Evolutionary conservation across 192 early-diverging fungal genomes (phyloP).

Genomic region (Coemansia sp.): DNA sequence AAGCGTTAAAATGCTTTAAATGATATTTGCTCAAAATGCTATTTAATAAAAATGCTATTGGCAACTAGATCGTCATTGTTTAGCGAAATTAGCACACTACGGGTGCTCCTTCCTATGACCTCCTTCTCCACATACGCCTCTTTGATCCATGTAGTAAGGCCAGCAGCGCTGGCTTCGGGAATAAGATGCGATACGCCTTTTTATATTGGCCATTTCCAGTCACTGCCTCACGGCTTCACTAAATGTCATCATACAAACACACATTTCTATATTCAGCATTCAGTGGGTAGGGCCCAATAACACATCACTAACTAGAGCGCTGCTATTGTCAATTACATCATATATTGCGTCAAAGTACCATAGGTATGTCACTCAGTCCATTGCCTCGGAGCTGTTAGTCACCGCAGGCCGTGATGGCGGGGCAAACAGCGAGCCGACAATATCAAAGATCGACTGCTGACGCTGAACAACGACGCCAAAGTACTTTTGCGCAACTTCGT

Average conservation of each 20-base stretch:
- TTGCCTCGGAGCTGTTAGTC: slow-evolving; percentile 20
- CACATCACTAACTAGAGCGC: no score
- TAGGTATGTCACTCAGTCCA: slow-evolving; percentile 23
- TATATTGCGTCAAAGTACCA: no score
- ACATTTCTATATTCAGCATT: no score
- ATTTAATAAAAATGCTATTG: not conserved
- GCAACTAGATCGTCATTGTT: not conserved
- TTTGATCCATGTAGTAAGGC: not conserved
- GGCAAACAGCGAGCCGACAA: slow-evolving; percentile 47
- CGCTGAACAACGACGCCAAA: slow-evolving; percentile 53
- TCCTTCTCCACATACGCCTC: not conserved
- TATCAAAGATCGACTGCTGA: slow-evolving; percentile 52
- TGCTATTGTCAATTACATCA: no score
- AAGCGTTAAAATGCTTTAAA: not conserved
- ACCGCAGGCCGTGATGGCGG: slow-evolving; percentile 33
- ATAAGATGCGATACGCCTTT: not conserved
- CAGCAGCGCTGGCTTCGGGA: not conserved
- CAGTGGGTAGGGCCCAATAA: no score
- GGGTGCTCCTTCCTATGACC: not conserved
- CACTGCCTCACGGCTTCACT: no score
- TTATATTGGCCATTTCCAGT: no score
- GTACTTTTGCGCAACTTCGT: slow-evolving; percentile 41
- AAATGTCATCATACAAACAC: no score
- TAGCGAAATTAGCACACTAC: not conserved
- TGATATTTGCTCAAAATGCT: not conserved